Evolutionary conservation across 805 yeast genomes (phyloP).

Genomic region (Nakazawaea anatomiae): DNA sequence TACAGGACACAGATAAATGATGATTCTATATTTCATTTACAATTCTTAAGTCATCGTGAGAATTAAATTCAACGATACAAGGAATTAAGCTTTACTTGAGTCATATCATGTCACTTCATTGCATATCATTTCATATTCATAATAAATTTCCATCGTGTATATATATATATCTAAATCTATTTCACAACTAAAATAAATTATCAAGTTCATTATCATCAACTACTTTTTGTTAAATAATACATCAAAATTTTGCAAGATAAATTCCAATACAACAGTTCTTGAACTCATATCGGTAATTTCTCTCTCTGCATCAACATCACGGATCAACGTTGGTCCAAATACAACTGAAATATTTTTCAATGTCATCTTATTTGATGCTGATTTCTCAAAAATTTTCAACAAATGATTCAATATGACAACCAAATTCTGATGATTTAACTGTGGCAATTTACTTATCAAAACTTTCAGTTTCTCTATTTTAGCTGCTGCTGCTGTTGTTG

Average conservation of each 20-base stretch:
- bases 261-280: conserved; percentile 73
- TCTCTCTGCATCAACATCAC: conserved; percentile 71
- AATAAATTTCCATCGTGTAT: background rate
- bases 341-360: conserved; percentile 80
- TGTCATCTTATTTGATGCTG: conserved; percentile 70
- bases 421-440: conserved; percentile 58
- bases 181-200: too few relatives aligned
- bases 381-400: conserved; percentile 45
- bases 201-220: too few relatives aligned
- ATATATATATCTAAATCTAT: background rate
- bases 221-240: conserved; percentile 23
- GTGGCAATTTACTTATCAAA: conserved; percentile 52
- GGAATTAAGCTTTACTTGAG: too few relatives aligned
- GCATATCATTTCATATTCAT: too few relatives aligned
- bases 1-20: too few relatives aligned
- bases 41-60: too few relatives aligned
- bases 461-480: conserved; percentile 35
- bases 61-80: too few relatives aligned
- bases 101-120: too few relatives aligned
- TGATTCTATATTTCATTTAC: too few relatives aligned
- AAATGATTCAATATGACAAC: conserved; percentile 59
- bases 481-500: conserved; percentile 1
- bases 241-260: conserved; percentile 47
- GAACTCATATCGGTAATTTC: conserved; percentile 83
- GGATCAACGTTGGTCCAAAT: conserved; percentile 87